Percentiles rank a stretch among this genome's conserved stretches.
Evolutionary conservation across 1,284 basidiomycete genomes (phyloP).

Genomic region (Limonomyces culmigenus): DNA sequence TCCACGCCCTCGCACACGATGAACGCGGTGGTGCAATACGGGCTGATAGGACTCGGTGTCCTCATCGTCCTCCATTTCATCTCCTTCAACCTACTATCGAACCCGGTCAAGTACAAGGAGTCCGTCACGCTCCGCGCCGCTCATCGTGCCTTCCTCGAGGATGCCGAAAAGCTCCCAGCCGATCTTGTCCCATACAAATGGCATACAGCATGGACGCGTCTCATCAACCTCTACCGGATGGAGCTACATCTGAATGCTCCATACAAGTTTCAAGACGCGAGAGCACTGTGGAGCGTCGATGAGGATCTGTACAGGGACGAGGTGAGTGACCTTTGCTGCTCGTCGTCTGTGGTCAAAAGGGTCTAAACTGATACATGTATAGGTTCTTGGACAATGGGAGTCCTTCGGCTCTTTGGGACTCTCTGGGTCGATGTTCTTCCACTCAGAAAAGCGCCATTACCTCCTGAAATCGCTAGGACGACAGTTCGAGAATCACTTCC

Average conservation of each 20-base stretch:
- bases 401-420: background rate
- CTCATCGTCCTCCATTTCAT: background rate
- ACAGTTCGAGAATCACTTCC: background rate
- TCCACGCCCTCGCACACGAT: too few relatives aligned
- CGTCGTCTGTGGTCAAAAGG: background rate
- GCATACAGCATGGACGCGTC: too few relatives aligned
- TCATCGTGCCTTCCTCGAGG: background rate
- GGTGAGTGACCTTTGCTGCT: background rate
- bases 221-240: background rate
- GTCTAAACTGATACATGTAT: background rate
- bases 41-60: too few relatives aligned
- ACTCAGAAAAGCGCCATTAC: background rate
- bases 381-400: background rate
- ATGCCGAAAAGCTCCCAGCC: background rate
- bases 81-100: background rate
- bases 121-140: background rate
- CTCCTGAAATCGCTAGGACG: background rate
- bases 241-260: background rate
- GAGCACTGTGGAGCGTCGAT: background rate
- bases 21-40: too few relatives aligned
- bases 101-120: background rate
- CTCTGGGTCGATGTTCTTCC: background rate
- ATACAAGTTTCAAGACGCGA: background rate
- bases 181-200: background rate
- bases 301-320: background rate